phyloP scores from a whole-genome alignment of 306 rosid genomes.

The Rosa lucieae region DNA sequence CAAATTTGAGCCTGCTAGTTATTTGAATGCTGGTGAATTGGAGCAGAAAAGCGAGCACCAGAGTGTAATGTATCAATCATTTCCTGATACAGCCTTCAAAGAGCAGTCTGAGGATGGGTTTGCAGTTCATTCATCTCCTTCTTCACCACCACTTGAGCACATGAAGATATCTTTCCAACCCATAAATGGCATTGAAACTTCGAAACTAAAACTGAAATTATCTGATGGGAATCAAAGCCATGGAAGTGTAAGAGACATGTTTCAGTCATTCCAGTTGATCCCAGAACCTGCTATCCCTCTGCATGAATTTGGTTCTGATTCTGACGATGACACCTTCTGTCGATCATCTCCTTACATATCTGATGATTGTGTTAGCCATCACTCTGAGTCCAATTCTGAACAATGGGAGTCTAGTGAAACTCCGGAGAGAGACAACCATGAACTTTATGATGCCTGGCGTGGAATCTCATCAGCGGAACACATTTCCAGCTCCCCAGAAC shows the following conservation, averaged over 20 bases:
- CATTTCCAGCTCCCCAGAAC: conserved; percentile 40
- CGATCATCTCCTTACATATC: conserved; percentile 79
- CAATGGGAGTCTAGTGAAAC: conserved; percentile 81
- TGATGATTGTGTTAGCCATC: conserved; percentile 70
- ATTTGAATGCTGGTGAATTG: conserved; percentile 42
- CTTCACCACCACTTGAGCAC: conserved; percentile 94
- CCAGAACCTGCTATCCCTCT: conserved; percentile 63
- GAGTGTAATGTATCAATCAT: conserved; percentile 25
- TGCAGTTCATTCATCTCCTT: conserved; percentile 55
- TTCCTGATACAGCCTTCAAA: conserved; percentile 38
- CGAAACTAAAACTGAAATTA: conserved; percentile 70
- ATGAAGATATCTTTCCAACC: conserved; percentile 97
- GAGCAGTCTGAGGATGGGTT: conserved; percentile 46
- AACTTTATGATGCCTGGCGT: conserved; percentile 44
- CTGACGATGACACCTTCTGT: conserved; percentile 92
- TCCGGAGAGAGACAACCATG: conserved; percentile 53
- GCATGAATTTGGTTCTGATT: conserved; percentile 60
- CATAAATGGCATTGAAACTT: conserved; percentile 52
- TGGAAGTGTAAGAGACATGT: conserved; percentile 57
- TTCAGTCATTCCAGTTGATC: conserved; percentile 86
- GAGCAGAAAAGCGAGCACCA: conserved; percentile 46
- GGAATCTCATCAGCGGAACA: conserved; percentile 53
- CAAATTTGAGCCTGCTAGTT: conserved; percentile 39
- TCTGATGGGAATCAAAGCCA: conserved; percentile 67
- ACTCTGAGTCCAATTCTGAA: conserved; percentile 68